phyloP scores from a whole-genome alignment of 2,329 filamentous ascomycete species.

The Neurospora crassa region DNA sequence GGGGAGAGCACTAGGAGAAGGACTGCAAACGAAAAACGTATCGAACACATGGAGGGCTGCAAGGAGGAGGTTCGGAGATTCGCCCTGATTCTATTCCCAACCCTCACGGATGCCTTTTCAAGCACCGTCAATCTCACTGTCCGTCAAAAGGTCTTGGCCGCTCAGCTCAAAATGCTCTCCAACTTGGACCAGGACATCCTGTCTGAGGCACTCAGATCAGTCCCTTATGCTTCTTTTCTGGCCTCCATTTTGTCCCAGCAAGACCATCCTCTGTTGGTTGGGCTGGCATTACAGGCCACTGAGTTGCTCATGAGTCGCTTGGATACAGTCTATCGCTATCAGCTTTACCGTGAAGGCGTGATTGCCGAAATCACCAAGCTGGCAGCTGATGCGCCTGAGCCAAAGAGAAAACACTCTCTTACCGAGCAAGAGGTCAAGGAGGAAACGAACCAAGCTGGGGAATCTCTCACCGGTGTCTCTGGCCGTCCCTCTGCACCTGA shows the following conservation, averaged over 20 bases:
- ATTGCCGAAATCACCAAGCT: constrained; percentile 84
- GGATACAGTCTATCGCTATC: constrained; percentile 83
- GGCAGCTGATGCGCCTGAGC: constrained; percentile 40
- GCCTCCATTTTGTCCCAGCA: constrained; percentile 93
- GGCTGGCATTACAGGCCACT: constrained; percentile 78
- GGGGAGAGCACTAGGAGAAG: constrained; percentile 38
- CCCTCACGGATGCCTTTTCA: constrained; percentile 90
- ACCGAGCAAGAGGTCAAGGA: constrained; percentile 8
- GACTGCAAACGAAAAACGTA: constrained; percentile 64
- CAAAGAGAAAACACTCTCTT: constrained; percentile 21
- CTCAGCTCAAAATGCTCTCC: constrained; percentile 96
- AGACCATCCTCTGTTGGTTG: constrained; percentile 80
- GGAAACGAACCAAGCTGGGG: constrained; percentile 20
- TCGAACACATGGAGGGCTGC: constrained; percentile 75
- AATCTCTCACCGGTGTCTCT: constrained; percentile 7
- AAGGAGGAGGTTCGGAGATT: constrained; percentile 83
- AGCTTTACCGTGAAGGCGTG: constrained; percentile 94
- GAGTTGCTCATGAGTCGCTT: constrained; percentile 79
- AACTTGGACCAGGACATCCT: constrained; percentile 83
- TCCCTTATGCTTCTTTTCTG: constrained; percentile 91
- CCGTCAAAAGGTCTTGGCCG: constrained; percentile 86
- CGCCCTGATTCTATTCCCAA: constrained; percentile 85
- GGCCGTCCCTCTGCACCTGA: constrained; percentile 14
- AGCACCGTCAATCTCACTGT: constrained; percentile 95
- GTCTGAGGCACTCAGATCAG: constrained; percentile 72